Conservation (phyloP, 352 stramenopile species). For the Globisporangium barbulae region DNA sequence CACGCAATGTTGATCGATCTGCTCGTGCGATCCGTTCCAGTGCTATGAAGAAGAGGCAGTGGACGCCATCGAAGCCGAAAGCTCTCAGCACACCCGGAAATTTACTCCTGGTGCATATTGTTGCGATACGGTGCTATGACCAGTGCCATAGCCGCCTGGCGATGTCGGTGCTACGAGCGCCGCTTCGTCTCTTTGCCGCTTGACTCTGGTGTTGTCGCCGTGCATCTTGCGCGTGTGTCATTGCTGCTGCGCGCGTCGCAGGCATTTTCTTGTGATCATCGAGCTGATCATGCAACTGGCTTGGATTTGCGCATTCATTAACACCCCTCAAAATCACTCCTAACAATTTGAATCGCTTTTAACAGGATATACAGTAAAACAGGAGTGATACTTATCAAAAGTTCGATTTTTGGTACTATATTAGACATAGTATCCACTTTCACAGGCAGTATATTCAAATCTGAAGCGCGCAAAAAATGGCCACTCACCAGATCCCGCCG, state of each 20-base stretch:
- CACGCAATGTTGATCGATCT: too few species aligned
- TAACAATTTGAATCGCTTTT: neutral
- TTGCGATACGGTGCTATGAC: neutral
- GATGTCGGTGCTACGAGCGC: neutral
- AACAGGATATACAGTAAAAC: neutral
- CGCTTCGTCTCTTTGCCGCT: constrained; percentile 4
- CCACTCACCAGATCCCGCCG: neutral
- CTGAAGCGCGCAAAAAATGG: constrained; percentile 16
- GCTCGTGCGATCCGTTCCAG: too few species aligned
- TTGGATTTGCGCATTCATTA: constrained; percentile 25
- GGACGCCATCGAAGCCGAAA: too few species aligned
- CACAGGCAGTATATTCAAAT: constrained; percentile 4
- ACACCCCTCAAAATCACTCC: neutral
- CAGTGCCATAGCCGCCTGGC: neutral
- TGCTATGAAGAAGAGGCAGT: too few species aligned
- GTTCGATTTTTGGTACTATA: neutral
- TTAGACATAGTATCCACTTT: neutral
- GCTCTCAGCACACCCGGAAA: too few species aligned
- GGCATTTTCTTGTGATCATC: constrained; percentile 33
- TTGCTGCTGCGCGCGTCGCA: neutral
- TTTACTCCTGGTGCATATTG: too few species aligned
- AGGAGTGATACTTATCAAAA: neutral
- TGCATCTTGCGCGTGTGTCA: neutral
- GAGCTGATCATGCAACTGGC: neutral
- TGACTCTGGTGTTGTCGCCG: neutral